Evolutionary conservation across 306 rosid species (phyloP), one percentile per base, ranked within the genome.

Genomic region (Dalbergia cultrata): DNA sequence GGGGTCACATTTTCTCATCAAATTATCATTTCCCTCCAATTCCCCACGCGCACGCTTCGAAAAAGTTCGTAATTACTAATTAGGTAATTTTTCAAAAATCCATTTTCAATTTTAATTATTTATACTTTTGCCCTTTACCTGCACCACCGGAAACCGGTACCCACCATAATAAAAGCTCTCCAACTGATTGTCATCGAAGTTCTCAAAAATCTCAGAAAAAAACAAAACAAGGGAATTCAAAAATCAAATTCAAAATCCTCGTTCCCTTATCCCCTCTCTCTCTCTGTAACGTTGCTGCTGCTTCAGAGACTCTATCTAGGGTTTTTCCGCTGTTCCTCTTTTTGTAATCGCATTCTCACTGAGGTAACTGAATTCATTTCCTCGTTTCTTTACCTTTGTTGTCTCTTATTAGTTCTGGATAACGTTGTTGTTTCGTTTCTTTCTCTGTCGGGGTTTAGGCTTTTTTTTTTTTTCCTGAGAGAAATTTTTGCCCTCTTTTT

Each of bases 1-100:
- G 13, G 73, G 50, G 17, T 60, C 14, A 53, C 18, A 53, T 53
- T 59, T 68, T 58, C 74, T 45, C 58, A 49, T 76, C 14, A 2
- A 53, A 53, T 22, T 74, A 83, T 83, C 80, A 83, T 83, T 83
- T 83, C 86, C 83, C 86, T 83, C 86, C 86, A 16, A 13, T 82
- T 82, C 63, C 41, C 69, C 74, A 82, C 62, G 47, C 56, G 69
- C 82, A 76, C 78, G 78, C 82, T 75, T 61, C 31, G 54, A 44
- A 16, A 44, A 16, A 52, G 31, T 73, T 67, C 6, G 0, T 7
- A 37, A 4, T 37, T 37, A 37, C 0, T 9, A 37, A 0, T 37
- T 37, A 37, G 41, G 44, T 57, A 43, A 22, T 53, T 19, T 66
- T 19, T 52, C n/a, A 35, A 37, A 37, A 37, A 37, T 13, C 53